phyloP scores from a whole-genome alignment of 768 basidiomycete genomes.

The Grammothele lineata region DNA sequence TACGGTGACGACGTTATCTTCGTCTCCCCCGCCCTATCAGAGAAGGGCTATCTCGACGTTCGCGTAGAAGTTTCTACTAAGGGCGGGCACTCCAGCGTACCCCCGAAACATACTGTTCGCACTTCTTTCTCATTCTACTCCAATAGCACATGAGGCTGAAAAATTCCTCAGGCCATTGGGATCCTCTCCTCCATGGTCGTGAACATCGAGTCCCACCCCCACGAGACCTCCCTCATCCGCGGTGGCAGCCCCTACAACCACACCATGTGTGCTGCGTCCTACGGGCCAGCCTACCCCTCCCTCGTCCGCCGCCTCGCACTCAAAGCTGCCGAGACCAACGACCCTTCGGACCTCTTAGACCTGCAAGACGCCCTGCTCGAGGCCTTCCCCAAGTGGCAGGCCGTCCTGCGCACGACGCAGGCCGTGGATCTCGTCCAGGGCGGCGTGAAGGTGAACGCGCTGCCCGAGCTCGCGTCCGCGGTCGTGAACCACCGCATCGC shows the following conservation, averaged over 20 bases:
- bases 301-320: slow-evolving; percentile 45
- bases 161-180: slow-evolving; percentile 25
- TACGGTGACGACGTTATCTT: slow-evolving; percentile 45
- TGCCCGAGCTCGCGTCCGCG: slow-evolving; percentile 73
- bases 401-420: slow-evolving; percentile 66
- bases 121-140: neutral
- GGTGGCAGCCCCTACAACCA: slow-evolving; percentile 48
- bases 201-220: slow-evolving; percentile 65
- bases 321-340: slow-evolving; percentile 40
- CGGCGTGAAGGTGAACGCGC: slow-evolving; percentile 50
- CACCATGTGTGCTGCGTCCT: slow-evolving; percentile 56
- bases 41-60: slow-evolving; percentile 70
- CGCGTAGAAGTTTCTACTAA: slow-evolving; percentile 57
- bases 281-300: slow-evolving; percentile 51
- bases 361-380: slow-evolving; percentile 37
- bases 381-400: slow-evolving; percentile 29
- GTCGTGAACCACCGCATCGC: slow-evolving; percentile 73
- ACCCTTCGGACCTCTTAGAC: slow-evolving; percentile 44
- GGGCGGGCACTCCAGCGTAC: slow-evolving; percentile 89
- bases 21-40: slow-evolving; percentile 61
- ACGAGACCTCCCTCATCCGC: slow-evolving; percentile 44
- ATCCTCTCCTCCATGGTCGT: slow-evolving; percentile 70
- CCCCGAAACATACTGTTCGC: slow-evolving; percentile 72
- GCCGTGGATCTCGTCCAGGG: slow-evolving; percentile 60
- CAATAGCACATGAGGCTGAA: no score